Evolutionary conservation across 2,329 filamentous ascomycete genomes (phyloP), one percentile per base, ranked within the genome.

Genomic region (Cladophialophora chaetospira): DNA sequence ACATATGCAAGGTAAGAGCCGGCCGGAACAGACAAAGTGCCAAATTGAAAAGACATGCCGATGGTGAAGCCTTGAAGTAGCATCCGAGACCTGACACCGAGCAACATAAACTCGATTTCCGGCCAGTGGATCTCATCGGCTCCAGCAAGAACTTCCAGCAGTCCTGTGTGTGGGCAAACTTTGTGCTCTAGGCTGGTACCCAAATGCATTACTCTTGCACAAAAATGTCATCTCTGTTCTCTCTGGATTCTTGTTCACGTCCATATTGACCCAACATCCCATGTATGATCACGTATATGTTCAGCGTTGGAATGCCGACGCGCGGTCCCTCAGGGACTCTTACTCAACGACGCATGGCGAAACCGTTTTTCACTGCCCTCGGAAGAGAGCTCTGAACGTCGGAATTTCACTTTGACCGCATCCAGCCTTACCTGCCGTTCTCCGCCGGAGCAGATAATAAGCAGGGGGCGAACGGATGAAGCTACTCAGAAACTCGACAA

Each of bases 401-500:
- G 68, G 50, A 63, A 8, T 49, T 70, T 69, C 62, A 67, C 70
- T 77, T 77, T 78, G 54, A 63, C 65, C 59, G 25, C 49, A 68
- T 65, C 71, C 67, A 67, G 66, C 63, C 65, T 67, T 64, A 71
- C 74, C 72, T 67, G 58, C 65, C 63, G 60, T 67, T 65, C 67
- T 68, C 57, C 58, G 62, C 64, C 69, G 63, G 47, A 64, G 64
- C 63, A 54, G 55, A 63, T 62, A 56, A 53, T 64, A 62, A 63
- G 60, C 58, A 58, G 55, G 56, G 63, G 66, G 63, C 69, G 68
- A 65, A 65, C 64, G 63, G 67, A 63, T 68, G 70, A 70, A 75
- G 74, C 91, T 91, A 71, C 92, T 84, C 80, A 81, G 77, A 78
- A 77, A 75, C 81, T 31, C 76, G 81, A 85, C 85, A 85, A 88